Base-by-base conservation (phyloP, 306 rosid species). In the Erythrophleum fordii region DNA sequence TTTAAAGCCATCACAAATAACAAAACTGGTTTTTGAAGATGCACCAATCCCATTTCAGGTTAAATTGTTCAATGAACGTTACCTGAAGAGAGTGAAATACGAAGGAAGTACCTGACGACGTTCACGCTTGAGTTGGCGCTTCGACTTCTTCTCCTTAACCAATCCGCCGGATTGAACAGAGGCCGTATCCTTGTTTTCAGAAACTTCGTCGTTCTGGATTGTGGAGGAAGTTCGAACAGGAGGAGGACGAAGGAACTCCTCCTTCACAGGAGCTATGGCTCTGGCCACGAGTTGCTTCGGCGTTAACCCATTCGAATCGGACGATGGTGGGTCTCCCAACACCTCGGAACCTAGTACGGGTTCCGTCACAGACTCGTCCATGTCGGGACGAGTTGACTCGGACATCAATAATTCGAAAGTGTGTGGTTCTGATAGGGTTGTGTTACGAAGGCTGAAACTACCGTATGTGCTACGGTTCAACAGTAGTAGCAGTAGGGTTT, bases 101-200 rank as follows among this genome's bases (percentile, higher is more conserved):
- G 25, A 58, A 25, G 65, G 65, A 58, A 20, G 8, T 18, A 90
- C 98, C 97, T 93, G 87, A 25, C 83, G 95, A 80, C 98, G 97
- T 72, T 93, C 99, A 20, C 99, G 97, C 87, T 95, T 95, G 85
- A 91, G 90, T 58, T 95, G 99, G 79, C 99, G 99, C 73, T 91
- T 95, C 44, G 99, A 95, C 82, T 92, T 93, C 90, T 93, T 93
- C 80, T 93, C 95, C 86, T 93, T 93, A 4, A 77, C 81, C 12
- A 88, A 56, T 62, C 58, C 58, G 1, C 46, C 62, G 1, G 89
- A 45, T 49, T 79, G 84, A 69, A 78, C 29, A 22, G 92, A 42
- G 55, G 73, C 18, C 67, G 81, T 85, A 28, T 84, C 76, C 25
- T 79, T 80, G 45, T 34, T 23, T 8, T 65, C 59, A 1, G 89